Evolutionary conservation across 352 stramenopile genomes (phyloP), one percentile per base, ranked within the genome.

Genomic region (Elongisporangium senticosum): DNA sequence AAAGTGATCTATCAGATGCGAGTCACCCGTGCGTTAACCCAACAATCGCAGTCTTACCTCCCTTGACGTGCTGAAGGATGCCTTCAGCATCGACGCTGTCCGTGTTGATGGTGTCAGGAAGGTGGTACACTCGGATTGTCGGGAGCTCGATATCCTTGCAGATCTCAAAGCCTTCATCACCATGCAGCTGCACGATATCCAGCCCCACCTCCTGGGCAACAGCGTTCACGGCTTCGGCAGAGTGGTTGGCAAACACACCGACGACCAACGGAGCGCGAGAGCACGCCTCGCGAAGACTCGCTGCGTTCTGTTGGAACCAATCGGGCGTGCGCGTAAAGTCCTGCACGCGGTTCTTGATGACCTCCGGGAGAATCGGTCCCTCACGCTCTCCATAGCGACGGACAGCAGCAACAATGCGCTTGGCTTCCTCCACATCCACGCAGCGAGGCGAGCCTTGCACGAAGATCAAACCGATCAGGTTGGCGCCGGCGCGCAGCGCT

Each of bases 391-490:
- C 95, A 72, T 99, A 99, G 19, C 83, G 71, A 33, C 93, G 88
- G 7, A 99, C 95, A 5, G 89, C 82, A 37, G 85, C 60, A 1
- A 98, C 95, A 63, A 99, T 97, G 23, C 82, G 74, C 58, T 87
- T 91, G 13, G 95, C 96, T 56, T 92, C 68, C 10, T 96, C 83
- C 14, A 85, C 59, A 23, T 77, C 64, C 3, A 98, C 82, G 63
- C 74, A 87, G 20, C 97, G 85, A 57, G 94, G 90, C 21, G 95
- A 98, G 59, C 94, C 90, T 55, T 92, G 69, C 7, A 89, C 96
- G 75, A 99, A 98, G 61, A 99, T 99, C 19, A 99, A 79, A 6
- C 97, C 97, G 59, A 99, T 97, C 63, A 99, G 72, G 74, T 98
- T 98, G 20, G 96, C 96, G 19, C 96, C 96, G 11, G 74, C 74